These are phyloP conservation scores for Hibiscus syriacus DNA, from an alignment of 345 rosid species.

Conservation along the genomic window DNA sequence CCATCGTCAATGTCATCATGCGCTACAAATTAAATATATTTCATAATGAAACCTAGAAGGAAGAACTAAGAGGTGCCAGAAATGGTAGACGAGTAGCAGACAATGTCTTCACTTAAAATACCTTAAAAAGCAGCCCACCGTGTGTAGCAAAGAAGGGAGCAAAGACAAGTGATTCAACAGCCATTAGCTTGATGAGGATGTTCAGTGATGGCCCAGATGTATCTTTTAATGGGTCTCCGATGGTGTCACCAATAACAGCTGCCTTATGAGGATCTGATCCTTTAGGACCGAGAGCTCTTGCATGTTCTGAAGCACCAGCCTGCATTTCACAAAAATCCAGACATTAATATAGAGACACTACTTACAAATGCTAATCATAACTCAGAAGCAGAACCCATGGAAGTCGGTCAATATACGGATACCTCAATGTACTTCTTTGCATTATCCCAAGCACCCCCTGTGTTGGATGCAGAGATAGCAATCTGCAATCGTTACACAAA, in stretches of 20 bases:
- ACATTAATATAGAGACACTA: background rate
- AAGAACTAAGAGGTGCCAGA: background rate
- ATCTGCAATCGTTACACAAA: constrained; percentile 34
- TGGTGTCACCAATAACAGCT: constrained; percentile 90
- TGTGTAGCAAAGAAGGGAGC: constrained; percentile 97
- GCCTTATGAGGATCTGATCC: constrained; percentile 98
- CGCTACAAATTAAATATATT: constrained; percentile 17
- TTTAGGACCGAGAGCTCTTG: constrained; percentile 77
- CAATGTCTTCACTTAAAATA: constrained; percentile 9
- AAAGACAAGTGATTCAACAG: constrained; percentile 89
- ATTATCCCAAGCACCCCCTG: constrained; percentile 98
- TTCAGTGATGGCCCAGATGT: constrained; percentile 97
- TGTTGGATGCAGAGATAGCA: constrained; percentile 95
- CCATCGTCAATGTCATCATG: constrained; percentile 17
- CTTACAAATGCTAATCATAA: background rate
- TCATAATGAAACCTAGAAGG: background rate
- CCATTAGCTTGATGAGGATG: constrained; percentile 97
- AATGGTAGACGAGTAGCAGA: background rate
- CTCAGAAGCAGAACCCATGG: background rate
- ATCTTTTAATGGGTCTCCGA: constrained; percentile 95
- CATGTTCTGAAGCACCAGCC: constrained; percentile 95
- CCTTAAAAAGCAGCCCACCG: constrained; percentile 86
- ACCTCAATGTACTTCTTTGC: constrained; percentile 98
- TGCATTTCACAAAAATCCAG: constrained; percentile 11
- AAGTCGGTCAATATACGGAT: background rate